A percentile compares a stretch with the other conserved stretches of the same genome.
These are phyloP conservation scores for Fusarium sarcochroum DNA, from an alignment of 2,329 filamentous ascomycete species.

Conservation along the genomic window DNA sequence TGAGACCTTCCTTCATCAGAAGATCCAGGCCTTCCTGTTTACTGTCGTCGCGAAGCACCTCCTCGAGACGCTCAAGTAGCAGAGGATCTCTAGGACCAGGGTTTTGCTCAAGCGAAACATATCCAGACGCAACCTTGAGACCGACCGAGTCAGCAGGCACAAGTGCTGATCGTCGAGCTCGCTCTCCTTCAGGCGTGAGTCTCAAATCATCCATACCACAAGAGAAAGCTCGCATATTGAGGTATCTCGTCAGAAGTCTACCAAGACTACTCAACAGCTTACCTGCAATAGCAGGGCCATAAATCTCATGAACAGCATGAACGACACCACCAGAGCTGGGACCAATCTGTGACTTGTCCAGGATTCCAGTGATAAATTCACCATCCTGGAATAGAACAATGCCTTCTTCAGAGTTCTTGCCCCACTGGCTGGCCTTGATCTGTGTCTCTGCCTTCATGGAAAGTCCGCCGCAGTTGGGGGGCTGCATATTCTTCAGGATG, in stretches of 20 bases:
- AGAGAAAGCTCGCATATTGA: constrained; percentile 95
- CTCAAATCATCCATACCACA: constrained; percentile 97
- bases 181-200: constrained; percentile 85
- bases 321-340: constrained; percentile 88
- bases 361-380: constrained; percentile 88
- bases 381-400: constrained; percentile 87
- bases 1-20: constrained; percentile 81
- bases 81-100: constrained; percentile 76
- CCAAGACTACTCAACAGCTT: constrained; percentile 91
- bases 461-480: constrained; percentile 79
- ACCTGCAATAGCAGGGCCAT: constrained; percentile 88
- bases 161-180: constrained; percentile 76
- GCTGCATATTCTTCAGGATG: constrained; percentile 91
- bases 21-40: constrained; percentile 94
- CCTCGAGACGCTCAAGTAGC: constrained; percentile 84
- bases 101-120: constrained; percentile 83
- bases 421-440: constrained; percentile 86
- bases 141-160: constrained; percentile 78
- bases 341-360: constrained; percentile 96
- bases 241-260: constrained; percentile 86
- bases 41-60: constrained; percentile 88
- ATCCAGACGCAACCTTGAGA: constrained; percentile 84
- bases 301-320: constrained; percentile 93
- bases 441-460: constrained; percentile 85
- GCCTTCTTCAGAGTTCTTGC: constrained; percentile 80